A percentile compares a stretch with the other conserved stretches of the same genome.
phyloP scores from a whole-genome alignment of 345 rosid species.

The Rhodomyrtus tomentosa region DNA sequence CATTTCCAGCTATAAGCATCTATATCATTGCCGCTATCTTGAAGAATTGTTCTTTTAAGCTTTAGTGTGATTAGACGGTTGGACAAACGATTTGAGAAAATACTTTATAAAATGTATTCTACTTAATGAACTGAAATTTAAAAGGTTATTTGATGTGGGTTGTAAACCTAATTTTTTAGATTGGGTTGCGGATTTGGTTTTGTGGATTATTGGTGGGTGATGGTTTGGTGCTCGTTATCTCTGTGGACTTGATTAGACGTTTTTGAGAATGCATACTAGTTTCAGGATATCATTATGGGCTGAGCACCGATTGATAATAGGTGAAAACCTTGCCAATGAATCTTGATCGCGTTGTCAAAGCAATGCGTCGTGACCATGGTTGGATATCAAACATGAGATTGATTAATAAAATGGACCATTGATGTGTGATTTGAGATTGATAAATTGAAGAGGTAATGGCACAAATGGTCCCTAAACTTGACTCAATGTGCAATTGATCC shows the following conservation, averaged over 20 bases:
- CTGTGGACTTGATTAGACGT: not conserved
- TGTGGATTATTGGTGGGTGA: not conserved
- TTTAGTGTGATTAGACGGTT: not conserved
- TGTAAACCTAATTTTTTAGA: no score
- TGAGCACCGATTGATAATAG: not conserved
- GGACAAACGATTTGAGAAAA: not conserved
- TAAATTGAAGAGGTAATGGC: no score
- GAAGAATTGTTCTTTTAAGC: not conserved
- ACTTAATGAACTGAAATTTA: no score
- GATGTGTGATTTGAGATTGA: not conserved
- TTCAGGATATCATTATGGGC: not conserved
- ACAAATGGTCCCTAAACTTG: no score
- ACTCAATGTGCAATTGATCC: no score
- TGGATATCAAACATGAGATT: no score
- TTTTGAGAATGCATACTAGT: not conserved
- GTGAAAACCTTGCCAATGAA: not conserved
- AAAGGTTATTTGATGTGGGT: not conserved
- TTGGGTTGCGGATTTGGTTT: no score
- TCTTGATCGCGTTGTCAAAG: not conserved
- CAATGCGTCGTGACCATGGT: no score
- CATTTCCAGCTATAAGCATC: not conserved
- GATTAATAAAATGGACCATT: no score
- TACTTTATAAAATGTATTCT: not conserved
- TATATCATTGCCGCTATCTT: not conserved
- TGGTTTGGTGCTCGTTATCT: not conserved